Evolutionary conservation across 2,329 filamentous ascomycete genomes (phyloP), one percentile per base, ranked within the genome.

Genomic region (Penicillium glabrum): DNA sequence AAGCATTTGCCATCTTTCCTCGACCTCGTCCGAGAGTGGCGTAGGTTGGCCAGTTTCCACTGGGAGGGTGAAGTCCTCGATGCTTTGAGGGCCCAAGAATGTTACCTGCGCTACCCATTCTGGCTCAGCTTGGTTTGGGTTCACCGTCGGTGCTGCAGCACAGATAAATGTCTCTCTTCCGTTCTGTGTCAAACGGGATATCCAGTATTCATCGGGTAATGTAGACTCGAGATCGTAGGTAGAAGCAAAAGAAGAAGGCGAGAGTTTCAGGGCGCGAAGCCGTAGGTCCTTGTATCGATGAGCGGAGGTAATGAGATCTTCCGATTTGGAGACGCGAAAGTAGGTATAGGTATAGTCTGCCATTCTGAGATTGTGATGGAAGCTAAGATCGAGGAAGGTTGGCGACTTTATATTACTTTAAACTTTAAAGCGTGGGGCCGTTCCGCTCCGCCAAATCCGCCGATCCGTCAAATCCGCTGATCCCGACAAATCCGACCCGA

Each of bases 31-130:
- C 1, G 49, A 41, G 9, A 57, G 58, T 11, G 59, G 60, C 1
- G 50, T 39, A 13, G 58, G 60, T 13, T 69, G 65, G 2, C 67
- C 66, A 13, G 67, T 66, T 46, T 65, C 67, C 8, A 5, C 51
- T 0, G 66, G 66, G 1, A 72, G 46, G 3, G 57, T 56, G 48
- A 72, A 74, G 5, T 60, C 58, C 2, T 45, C 51, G 31, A 48
- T 58, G 5, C 60, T 54, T 19, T 59, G 54, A 11, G 71, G 70
- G 2, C 72, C 72, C 2, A 68, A 57, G 1, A 75, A 37, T 21
- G 67, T 72, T 7, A 70, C 60, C 37, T 70, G 72, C 6, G 65
- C 69, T 9, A 74, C 58, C 67, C 70, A 74, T 48, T 66, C 61
- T 14, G 64, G 54, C 37, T 66, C 51, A 24, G 39, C 23, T 21